Evolutionary conservation across 2,329 filamentous ascomycete genomes (phyloP), one percentile per base, ranked within the genome.

Genomic region (Pseudogymnoascus sp.): DNA sequence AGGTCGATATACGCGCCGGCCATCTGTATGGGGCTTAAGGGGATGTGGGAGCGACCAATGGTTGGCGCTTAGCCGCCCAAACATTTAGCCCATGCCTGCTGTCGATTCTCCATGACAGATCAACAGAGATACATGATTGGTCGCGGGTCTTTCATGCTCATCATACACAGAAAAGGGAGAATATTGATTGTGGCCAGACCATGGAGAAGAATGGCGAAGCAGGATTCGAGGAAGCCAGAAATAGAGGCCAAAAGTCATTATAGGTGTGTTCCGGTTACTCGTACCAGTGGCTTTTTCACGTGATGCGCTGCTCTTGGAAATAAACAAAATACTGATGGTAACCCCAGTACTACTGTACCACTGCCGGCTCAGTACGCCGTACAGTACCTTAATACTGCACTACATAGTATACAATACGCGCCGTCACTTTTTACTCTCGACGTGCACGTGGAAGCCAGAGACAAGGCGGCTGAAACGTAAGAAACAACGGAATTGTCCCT

Each of bases 31-130:
- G 26, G 45, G 45, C n/a, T 30, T 52, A 52, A 30, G 2, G 45
- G 26, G 23, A 30, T 18, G 45, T 19, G 18, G 15, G n/a, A 52
- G 45, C 5, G 23, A 13, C 45, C 45, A 52, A 52, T 52, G 45
- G 45, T 52, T 52, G 45, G 45, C 23, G 45, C 45, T 52, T 52
- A 52, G 45, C 26, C 45, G 45, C 45, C 45, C 45, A 30, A 52
- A 52, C 26, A 52, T 52, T 30, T 52, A 18, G 41, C 45, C 45
- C 45, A 52, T 52, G 45, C 45, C 26, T 52, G 23, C n/a, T 52
- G 45, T 52, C 26, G 26, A 52, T 52, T 52, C 45, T 52, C 23
- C 45, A 52, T 30, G 45, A 30, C 45, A 52, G 26, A 26, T 30
- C 23, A 52, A 52, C 26, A n/a, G 19, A 30, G 26, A n/a, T 28